A percentile compares a stretch with the other conserved stretches of the same genome.
Evolutionary conservation across 139 green algal species (phyloP).

Genomic region (Volvox africanus): DNA sequence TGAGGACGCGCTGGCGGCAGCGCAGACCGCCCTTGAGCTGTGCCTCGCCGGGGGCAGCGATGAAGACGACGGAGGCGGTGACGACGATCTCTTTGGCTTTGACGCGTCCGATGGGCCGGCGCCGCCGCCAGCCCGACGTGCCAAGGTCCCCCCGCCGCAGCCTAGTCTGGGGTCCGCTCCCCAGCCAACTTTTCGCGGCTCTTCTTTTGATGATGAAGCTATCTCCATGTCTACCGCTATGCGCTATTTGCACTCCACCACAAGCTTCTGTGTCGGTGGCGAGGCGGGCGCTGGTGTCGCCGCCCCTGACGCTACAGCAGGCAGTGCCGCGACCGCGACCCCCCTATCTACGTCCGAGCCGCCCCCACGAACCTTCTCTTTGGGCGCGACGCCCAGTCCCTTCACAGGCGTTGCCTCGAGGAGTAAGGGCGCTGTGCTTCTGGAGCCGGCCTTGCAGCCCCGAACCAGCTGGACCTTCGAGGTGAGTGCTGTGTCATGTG

Average conservation of each 20-base stretch:
- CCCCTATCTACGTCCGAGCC: slow-evolving; percentile 5
- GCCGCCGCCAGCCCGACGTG: not conserved
- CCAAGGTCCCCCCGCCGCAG: not conserved
- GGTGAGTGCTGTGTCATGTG: slow-evolving; percentile 28
- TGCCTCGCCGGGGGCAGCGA: not conserved
- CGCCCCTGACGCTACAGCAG: not conserved
- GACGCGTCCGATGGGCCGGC: not conserved
- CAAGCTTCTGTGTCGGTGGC: slow-evolving; percentile 11
- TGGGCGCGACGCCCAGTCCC: not conserved
- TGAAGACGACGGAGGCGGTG: not conserved
- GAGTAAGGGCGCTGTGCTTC: slow-evolving; percentile 69
- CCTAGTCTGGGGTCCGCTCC: not conserved
- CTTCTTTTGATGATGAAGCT: not conserved
- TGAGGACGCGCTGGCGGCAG: slow-evolving; percentile 28
- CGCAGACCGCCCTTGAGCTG: slow-evolving; percentile 21
- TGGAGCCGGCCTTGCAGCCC: slow-evolving; percentile 59
- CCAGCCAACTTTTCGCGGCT: no score
- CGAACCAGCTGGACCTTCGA: slow-evolving; percentile 72
- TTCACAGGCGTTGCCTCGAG: not conserved
- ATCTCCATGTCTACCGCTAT: not conserved
- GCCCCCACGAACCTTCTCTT: not conserved
- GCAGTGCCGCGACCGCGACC: not conserved
- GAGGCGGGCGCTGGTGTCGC: not conserved
- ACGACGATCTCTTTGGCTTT: slow-evolving; percentile 30
- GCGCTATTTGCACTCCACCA: slow-evolving; percentile 22